phyloP scores from a whole-genome alignment of 1,284 basidiomycete genomes.

The Farysia itapuensis region DNA sequence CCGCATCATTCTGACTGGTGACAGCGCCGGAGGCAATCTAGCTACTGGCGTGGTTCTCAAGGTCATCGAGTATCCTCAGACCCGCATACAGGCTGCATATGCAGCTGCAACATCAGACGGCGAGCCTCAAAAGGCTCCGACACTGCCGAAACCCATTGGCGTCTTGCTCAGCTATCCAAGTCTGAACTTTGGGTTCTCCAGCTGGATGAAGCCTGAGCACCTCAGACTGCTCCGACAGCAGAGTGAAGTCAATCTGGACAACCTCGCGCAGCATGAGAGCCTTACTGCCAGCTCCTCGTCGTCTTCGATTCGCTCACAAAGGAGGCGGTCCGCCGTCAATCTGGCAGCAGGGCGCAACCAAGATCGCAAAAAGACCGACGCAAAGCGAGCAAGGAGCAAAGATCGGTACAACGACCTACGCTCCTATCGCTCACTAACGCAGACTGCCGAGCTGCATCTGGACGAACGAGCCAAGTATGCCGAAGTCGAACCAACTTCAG shows the following conservation, averaged over 20 bases:
- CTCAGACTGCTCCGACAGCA: slow-evolving; percentile 74
- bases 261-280: slow-evolving; percentile 18
- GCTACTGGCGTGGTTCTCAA: slow-evolving; percentile 45
- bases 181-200: slow-evolving; percentile 86
- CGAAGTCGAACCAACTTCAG: slow-evolving; percentile 42
- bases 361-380: slow-evolving; percentile 21
- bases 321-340: slow-evolving; percentile 20
- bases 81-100: slow-evolving; percentile 45
- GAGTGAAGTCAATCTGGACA: slow-evolving; percentile 51
- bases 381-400: slow-evolving; percentile 16
- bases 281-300: slow-evolving; percentile 6
- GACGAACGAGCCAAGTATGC: slow-evolving; percentile 48
- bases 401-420: slow-evolving; percentile 19
- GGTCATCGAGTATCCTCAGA: slow-evolving; percentile 50
- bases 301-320: slow-evolving; percentile 6
- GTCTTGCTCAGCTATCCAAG: slow-evolving; percentile 73
- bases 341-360: slow-evolving; percentile 7
- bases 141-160: slow-evolving; percentile 70
- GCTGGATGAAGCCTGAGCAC: slow-evolving; percentile 92
- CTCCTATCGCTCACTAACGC: slow-evolving; percentile 42
- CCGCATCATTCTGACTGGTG: slow-evolving; percentile 46
- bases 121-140: slow-evolving; percentile 14
- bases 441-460: slow-evolving; percentile 48
- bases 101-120: slow-evolving; percentile 6
- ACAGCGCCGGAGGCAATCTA: slow-evolving; percentile 50